Evolutionary conservation across 2,329 filamentous ascomycete species (phyloP).

Genomic region (Colletotrichum sp.): DNA sequence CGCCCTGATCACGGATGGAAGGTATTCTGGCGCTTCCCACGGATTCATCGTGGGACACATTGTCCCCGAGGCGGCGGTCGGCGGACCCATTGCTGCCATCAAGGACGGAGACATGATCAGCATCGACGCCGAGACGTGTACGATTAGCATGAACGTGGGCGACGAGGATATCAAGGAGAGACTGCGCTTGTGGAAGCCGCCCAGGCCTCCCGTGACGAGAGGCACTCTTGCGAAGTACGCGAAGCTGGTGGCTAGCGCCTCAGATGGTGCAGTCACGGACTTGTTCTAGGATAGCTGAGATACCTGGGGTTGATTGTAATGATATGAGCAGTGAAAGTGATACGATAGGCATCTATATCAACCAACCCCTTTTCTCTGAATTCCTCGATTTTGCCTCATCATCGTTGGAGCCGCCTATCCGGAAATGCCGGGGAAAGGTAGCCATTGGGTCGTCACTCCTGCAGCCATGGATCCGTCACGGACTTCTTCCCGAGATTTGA

Average conservation of each 20-base stretch:
- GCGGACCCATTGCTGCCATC: constrained; percentile 87
- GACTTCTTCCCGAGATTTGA: not conserved
- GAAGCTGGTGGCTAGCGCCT: constrained; percentile 85
- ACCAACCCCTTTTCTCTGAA: not conserved
- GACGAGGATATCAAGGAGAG: constrained; percentile 75
- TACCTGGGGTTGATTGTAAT: not conserved
- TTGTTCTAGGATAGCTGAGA: not conserved
- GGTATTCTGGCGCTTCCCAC: constrained; percentile 87
- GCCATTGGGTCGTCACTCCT: not conserved
- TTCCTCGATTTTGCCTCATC: not conserved
- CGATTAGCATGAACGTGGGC: constrained; percentile 67
- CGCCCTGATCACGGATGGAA: constrained; percentile 89
- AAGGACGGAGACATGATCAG: constrained; percentile 81
- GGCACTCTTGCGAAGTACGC: constrained; percentile 93
- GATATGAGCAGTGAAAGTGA: not conserved
- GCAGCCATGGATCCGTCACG: not conserved
- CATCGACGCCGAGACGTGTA: constrained; percentile 82
- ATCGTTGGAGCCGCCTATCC: not conserved
- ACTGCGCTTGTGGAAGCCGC: constrained; percentile 71
- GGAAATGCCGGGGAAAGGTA: not conserved
- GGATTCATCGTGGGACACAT: constrained; percentile 96
- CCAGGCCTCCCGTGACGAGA: constrained; percentile 75
- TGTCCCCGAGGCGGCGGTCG: constrained; percentile 86
- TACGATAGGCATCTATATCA: not conserved
- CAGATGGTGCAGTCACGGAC: constrained; percentile 90